Evolutionary conservation across 495 filamentous ascomycete species (phyloP), one percentile per base, ranked within the genome.

Genomic region (Apiosordaria backusii): DNA sequence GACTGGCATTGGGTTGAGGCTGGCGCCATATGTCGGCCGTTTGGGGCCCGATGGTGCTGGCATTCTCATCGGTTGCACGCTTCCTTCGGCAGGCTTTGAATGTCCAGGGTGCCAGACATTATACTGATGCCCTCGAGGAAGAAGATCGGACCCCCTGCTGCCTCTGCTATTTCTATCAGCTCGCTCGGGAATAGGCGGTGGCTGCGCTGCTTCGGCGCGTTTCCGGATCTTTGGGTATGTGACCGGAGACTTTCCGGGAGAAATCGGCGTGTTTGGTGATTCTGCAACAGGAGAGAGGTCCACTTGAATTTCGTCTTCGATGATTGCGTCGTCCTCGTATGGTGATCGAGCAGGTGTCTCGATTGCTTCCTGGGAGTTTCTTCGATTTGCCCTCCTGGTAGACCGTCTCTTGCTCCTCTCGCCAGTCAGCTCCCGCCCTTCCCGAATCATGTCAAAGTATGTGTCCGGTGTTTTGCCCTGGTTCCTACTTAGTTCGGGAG

Each of bases 221-320:
- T 62, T 74, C 22, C 71, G 70, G 15, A 82, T 78, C 64, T 77
- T 78, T 59, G 82, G 81, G 52, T 83, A 83, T 3, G 54, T 70
- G 10, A 81, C 79, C 4, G 79, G 80, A 26, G 77, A 78, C 19
- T 71, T 74, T 1, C 80, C 77, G 0, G 64, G 68, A n/a, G 74
- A 73, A 27, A 70, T 65, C 4, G 72, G 66, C 23, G 67, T 61
- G 2, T 60, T 45, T 16, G 81, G 81, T 4, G 75, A 79, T 68
- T 84, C 81, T 4, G 70, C 71, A 1, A 84, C 80, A 2, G 83
- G 82, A 1, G 82, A 80, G 0, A 84, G 72, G 40, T 70, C 67
- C 7, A 55, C 67, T 54, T 73, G 73, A 18, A 63, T 52, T 16
- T 71, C 70, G 18, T 71, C 70, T n/a, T 68, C 70, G 13, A 66